phyloP scores from a whole-genome alignment of 202 grass and related monocot genomes.

The Carex arenaria region DNA sequence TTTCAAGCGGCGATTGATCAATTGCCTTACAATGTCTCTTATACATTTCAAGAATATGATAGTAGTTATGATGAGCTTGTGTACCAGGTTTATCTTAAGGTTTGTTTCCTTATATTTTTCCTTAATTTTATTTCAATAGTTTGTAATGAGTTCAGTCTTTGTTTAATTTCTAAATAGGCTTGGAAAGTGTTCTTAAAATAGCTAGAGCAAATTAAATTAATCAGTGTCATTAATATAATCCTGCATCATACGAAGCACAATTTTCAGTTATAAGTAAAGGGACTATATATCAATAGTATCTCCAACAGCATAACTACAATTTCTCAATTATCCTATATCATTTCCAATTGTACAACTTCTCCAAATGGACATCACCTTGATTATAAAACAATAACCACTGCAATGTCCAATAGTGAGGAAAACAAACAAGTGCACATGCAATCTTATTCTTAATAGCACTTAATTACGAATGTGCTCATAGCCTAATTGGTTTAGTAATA shows the following conservation, averaged over 20 bases:
- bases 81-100: slow-evolving; percentile 64
- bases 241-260: background rate
- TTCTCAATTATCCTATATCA: background rate
- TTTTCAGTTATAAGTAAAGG: background rate
- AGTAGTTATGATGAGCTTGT: slow-evolving; percentile 50
- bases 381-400: too few relatives aligned
- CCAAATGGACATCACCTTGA: too few relatives aligned
- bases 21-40: slow-evolving; percentile 37
- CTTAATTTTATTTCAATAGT: background rate
- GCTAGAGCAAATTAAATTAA: too few relatives aligned
- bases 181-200: too few relatives aligned
- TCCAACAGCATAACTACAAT: background rate
- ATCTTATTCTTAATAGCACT: background rate
- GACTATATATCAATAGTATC: background rate
- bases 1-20: slow-evolving; percentile 34
- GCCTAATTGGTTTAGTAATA: background rate
- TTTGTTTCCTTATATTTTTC: slow-evolving; percentile 19
- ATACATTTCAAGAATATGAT: slow-evolving; percentile 13
- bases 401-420: background rate
- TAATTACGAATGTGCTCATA: background rate
- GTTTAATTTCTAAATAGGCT: background rate
- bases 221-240: too few relatives aligned
- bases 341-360: background rate
- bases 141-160: background rate
- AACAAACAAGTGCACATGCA: background rate